Evolutionary conservation across 139 green algal species (phyloP).

Genomic region (Chlamydomonas sp.): DNA sequence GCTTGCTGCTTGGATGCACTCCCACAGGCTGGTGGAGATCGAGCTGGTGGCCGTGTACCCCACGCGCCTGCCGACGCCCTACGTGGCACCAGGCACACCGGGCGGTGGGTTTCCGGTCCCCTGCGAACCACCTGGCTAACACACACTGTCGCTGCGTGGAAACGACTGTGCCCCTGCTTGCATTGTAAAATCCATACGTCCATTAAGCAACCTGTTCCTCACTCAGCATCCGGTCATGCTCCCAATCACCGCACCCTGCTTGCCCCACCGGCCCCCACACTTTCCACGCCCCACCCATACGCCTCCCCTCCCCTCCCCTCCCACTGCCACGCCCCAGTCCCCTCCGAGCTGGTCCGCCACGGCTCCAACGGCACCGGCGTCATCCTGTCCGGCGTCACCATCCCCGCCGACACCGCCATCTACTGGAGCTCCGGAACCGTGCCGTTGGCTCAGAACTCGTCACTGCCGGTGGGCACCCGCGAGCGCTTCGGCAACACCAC

Average conservation of each 20-base stretch:
- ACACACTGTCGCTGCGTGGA: too few species aligned
- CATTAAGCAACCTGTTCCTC: too few species aligned
- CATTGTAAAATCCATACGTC: too few species aligned
- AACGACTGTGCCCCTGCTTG: too few species aligned
- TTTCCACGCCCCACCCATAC: too few species aligned
- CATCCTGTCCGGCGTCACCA: neutral
- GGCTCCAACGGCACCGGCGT: neutral
- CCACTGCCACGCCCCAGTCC: neutral
- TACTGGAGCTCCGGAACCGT: neutral
- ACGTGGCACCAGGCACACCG: neutral
- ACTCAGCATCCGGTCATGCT: too few species aligned
- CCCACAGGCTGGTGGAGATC: neutral
- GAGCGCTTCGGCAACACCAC: neutral
- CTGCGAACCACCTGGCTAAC: too few species aligned
- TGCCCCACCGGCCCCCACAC: too few species aligned
- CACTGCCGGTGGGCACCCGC: too few species aligned
- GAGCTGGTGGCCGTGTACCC: neutral
- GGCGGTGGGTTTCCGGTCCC: too few species aligned
- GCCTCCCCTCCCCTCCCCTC: neutral
- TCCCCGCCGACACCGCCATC: neutral
- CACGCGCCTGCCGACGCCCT: neutral
- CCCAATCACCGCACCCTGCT: too few species aligned
- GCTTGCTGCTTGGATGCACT: neutral
- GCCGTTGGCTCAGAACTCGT: neutral
- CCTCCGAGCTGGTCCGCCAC: neutral